These are phyloP conservation scores for Microsporum canis DNA, from an alignment of 2,329 filamentous ascomycete genomes.

Conservation along the genomic window DNA sequence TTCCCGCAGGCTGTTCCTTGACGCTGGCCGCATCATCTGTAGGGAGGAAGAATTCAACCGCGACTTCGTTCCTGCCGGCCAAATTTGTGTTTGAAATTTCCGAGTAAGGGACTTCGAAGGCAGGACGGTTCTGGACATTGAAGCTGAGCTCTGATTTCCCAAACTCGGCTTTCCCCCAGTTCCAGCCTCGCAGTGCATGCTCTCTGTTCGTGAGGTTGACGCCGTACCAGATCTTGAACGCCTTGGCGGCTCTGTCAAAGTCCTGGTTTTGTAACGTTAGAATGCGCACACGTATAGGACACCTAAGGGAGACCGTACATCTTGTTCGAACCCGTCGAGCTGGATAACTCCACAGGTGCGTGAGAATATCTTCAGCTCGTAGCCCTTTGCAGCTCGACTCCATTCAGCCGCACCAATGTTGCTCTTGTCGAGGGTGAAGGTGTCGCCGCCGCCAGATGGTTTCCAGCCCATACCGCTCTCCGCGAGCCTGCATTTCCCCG, in stretches of 20 bases:
- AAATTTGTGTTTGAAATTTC: conserved; percentile 97
- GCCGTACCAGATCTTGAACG: conserved; percentile 98
- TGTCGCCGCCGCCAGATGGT: conserved; percentile 72
- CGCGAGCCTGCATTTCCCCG: conserved; percentile 86
- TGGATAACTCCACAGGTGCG: conserved; percentile 78
- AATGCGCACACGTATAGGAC: not conserved
- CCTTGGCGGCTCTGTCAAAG: conserved; percentile 76
- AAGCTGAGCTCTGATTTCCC: conserved; percentile 89
- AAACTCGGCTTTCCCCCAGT: conserved; percentile 98
- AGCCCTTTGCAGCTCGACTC: conserved; percentile 86
- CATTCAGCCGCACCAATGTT: conserved; percentile 84
- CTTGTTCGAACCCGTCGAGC: conserved; percentile 86
- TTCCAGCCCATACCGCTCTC: conserved; percentile 96
- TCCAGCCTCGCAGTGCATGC: conserved; percentile 92
- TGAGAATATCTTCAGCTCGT: conserved; percentile 83
- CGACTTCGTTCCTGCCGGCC: conserved; percentile 94
- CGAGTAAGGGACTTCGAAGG: conserved; percentile 93
- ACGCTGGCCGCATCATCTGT: conserved; percentile 58
- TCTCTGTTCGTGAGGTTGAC: conserved; percentile 85
- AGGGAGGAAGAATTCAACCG: conserved; percentile 80
- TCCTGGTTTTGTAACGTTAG: conserved; percentile 44
- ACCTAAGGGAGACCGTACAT: conserved; percentile 37
- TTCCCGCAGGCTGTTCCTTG: conserved; percentile 60
- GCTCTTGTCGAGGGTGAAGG: conserved; percentile 80
- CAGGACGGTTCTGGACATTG: conserved; percentile 91